Conservation (phyloP, 1,284 basidiomycete species). For the Ceratobasidium sp. region DNA sequence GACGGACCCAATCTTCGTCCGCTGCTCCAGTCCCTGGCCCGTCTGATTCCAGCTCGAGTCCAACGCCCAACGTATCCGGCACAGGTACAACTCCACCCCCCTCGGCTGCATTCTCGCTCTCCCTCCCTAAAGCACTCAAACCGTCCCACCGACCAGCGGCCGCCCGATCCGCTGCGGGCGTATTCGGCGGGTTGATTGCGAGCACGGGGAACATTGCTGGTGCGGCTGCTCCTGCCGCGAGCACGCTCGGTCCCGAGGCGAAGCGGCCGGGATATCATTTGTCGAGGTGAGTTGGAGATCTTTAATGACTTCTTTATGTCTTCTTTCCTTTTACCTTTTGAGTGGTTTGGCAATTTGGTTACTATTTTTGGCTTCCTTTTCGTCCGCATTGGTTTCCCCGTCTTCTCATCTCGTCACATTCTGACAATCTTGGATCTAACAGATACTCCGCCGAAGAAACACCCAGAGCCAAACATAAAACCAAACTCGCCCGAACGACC, state of each 20-base stretch:
- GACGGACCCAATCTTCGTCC: conserved; percentile 48
- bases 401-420: background rate
- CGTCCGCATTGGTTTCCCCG: conserved; percentile 43
- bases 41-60: conserved; percentile 8
- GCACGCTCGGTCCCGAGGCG: conserved; percentile 73
- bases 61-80: background rate
- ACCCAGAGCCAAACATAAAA: conserved; percentile 16
- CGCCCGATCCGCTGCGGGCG: conserved; percentile 71
- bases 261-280: conserved; percentile 77
- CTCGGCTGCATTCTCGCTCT: conserved; percentile 16
- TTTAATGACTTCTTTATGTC: conserved; percentile 52
- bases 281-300: conserved; percentile 63
- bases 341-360: no score
- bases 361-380: conserved; percentile 37
- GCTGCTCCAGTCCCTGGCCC: conserved; percentile 5
- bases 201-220: conserved; percentile 75
- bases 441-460: conserved; percentile 54
- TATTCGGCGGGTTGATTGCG: conserved; percentile 79
- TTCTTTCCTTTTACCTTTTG: no score
- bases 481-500: conserved; percentile 9
- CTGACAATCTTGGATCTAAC: conserved; percentile 50
- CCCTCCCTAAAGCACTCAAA: conserved; percentile 13
- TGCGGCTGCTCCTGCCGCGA: conserved; percentile 68
- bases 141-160: conserved; percentile 61
- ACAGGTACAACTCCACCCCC: background rate